Conservation (phyloP, 2,329 filamentous ascomycete species). For the Stylonectria norvegica region DNA sequence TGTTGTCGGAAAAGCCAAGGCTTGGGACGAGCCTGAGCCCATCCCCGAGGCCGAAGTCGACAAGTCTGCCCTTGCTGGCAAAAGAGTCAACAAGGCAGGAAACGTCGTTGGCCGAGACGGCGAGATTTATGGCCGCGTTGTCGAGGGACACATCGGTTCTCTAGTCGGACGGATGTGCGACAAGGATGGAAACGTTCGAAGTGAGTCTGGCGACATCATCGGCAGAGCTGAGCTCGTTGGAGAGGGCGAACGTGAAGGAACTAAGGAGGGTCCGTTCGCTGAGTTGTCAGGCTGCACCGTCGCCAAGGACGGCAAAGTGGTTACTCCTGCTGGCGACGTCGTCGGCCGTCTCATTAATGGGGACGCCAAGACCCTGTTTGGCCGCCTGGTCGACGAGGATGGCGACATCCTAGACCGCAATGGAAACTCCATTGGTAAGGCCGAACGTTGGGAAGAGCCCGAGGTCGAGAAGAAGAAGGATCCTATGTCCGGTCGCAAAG, state of each 20-base stretch:
- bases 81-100: conserved; percentile 69
- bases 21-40: conserved; percentile 54
- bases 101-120: conserved; percentile 55
- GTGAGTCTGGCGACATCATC: conserved; percentile 68
- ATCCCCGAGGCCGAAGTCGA: conserved; percentile 54
- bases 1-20: conserved; percentile 62
- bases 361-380: conserved; percentile 68
- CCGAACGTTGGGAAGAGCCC: conserved; percentile 57
- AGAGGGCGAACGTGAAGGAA: conserved; percentile 60
- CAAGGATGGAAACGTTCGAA: conserved; percentile 67
- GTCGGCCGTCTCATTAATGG: conserved; percentile 71
- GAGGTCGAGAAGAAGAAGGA: conserved; percentile 51
- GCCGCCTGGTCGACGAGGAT: conserved; percentile 74
- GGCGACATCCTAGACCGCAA: conserved; percentile 80
- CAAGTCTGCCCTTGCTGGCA: conserved; percentile 62
- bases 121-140: conserved; percentile 59
- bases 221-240: conserved; percentile 66
- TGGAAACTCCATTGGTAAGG: conserved; percentile 55
- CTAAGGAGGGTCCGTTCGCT: conserved; percentile 66
- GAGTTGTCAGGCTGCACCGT: conserved; percentile 64
- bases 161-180: conserved; percentile 68
- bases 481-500: conserved; percentile 50
- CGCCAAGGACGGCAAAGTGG: conserved; percentile 65
- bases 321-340: conserved; percentile 63
- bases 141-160: conserved; percentile 63